Evolutionary conservation across 2,329 filamentous ascomycete species (phyloP).

Genomic region (Chrysoporthe puriensis): DNA sequence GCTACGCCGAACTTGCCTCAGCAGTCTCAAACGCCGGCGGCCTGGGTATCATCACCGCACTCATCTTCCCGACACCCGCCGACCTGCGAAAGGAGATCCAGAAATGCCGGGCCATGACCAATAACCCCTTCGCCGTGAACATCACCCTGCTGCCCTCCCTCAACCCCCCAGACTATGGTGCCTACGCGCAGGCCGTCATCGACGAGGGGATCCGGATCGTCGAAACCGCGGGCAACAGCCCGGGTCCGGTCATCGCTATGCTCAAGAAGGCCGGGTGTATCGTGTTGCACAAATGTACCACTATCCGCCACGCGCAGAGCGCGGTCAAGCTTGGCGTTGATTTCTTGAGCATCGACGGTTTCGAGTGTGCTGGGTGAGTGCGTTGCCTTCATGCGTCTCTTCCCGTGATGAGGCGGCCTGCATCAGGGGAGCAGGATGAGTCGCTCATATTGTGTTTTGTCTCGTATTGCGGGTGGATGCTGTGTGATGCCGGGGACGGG

Average conservation of each 20-base stretch:
- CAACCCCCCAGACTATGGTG: slow-evolving; percentile 87
- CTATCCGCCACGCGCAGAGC: slow-evolving; percentile 87
- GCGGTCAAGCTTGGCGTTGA: slow-evolving; percentile 95
- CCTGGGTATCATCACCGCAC: slow-evolving; percentile 79
- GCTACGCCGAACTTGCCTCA: slow-evolving; percentile 76
- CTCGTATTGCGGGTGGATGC: neutral
- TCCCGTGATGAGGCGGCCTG: neutral
- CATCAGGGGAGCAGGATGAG: neutral
- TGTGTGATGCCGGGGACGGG: neutral
- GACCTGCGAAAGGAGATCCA: slow-evolving; percentile 93
- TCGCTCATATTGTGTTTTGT: neutral
- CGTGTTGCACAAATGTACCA: slow-evolving; percentile 94
- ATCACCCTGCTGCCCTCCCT: slow-evolving; percentile 90
- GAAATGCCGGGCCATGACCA: slow-evolving; percentile 78
- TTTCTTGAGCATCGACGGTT: slow-evolving; percentile 95
- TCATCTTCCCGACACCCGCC: slow-evolving; percentile 91
- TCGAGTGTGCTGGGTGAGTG: slow-evolving; percentile 80
- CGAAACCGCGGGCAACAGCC: slow-evolving; percentile 64
- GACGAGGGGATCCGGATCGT: slow-evolving; percentile 91
- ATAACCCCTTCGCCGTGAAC: slow-evolving; percentile 87
- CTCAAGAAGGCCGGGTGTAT: slow-evolving; percentile 75
- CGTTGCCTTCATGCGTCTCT: neutral
- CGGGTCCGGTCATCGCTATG: slow-evolving; percentile 86
- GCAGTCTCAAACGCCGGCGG: slow-evolving; percentile 83
- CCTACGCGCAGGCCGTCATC: slow-evolving; percentile 89